A percentile compares a stretch with the other conserved stretches of the same genome.
These are phyloP conservation scores for Aplosporella prunicola DNA, from an alignment of 2,329 filamentous ascomycete species.

Conservation along the genomic window DNA sequence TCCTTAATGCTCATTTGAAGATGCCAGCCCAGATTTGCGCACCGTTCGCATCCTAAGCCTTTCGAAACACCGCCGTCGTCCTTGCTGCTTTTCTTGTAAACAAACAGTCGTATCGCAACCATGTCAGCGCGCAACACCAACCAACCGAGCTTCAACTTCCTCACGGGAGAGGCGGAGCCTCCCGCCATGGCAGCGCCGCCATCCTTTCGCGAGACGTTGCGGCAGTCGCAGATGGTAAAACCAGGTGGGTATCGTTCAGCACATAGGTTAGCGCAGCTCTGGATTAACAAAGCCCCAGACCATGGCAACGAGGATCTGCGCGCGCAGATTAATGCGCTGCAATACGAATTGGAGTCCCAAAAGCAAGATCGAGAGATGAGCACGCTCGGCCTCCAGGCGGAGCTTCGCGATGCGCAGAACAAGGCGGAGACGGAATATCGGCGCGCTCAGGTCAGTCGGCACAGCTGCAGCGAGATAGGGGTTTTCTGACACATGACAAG, in stretches of 20 bases:
- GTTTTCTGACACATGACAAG: slow-evolving; percentile 19
- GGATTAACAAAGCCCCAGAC: slow-evolving; percentile 27
- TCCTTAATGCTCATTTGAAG: not conserved
- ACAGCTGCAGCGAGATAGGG: not conserved
- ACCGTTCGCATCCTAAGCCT: not conserved
- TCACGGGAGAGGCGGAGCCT: slow-evolving; percentile 34
- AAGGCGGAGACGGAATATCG: slow-evolving; percentile 82
- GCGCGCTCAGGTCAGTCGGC: slow-evolving; percentile 42
- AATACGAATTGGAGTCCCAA: slow-evolving; percentile 76
- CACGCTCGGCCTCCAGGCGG: slow-evolving; percentile 69
- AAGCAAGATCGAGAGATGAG: slow-evolving; percentile 82
- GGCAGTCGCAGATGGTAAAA: slow-evolving; percentile 33
- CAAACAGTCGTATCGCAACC: slow-evolving; percentile 3
- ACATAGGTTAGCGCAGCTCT: slow-evolving; percentile 7
- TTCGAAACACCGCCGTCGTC: not conserved
- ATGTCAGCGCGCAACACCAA: slow-evolving; percentile 26
- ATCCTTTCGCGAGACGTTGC: slow-evolving; percentile 35
- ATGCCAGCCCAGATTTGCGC: not conserved
- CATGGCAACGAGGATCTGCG: slow-evolving; percentile 66
- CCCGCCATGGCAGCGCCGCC: slow-evolving; percentile 21
- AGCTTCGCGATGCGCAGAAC: slow-evolving; percentile 68
- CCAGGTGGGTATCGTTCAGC: slow-evolving; percentile 15
- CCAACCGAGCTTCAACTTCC: slow-evolving; percentile 37
- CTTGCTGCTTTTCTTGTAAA: slow-evolving; percentile 1
- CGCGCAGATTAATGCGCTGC: slow-evolving; percentile 77